Base-by-base conservation (phyloP, 163 green algal species). In the Trebouxia gelatinosa region DNA sequence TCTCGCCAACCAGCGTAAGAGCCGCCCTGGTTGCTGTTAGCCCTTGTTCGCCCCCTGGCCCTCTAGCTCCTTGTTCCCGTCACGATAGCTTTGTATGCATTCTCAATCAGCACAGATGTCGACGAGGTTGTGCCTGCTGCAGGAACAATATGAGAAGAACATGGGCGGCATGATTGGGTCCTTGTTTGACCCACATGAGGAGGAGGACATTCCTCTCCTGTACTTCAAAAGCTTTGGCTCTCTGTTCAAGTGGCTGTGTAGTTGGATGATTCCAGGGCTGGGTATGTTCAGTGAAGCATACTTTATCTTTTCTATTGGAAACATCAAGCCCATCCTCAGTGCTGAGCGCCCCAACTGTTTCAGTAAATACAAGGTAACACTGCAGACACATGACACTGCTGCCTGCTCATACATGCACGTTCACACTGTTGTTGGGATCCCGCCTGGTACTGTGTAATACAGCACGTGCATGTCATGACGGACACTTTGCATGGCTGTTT, bases 291-390 rank as follows among this genome's bases (percentile, higher is more conserved):
- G 51, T 29, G 71, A 90, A 68, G 82, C 83, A 19, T 90, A 90
- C 68, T 90, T 83, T 74, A 80, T 90, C 6, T 90, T 90, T 78
- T 80, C 74, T n/a, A 72, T 90, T 0, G 86, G 86, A 39, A 90
- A 90, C 74, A 34, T 90, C 21, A 90, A 82, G 77, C 70, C 61
- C 32, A 82, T 90, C 13, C 89, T 77, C 61, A 43, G 66, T 51
- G 46, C 40, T 0, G 37, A 85, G 40, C 88, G 87, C 58, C 83
- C 83, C 6, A 54, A 75, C 17, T 88, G 85, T 61, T 86, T 76
- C 72, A 70, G 77, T 39, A 51, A 71, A 0, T 58, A 80, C 46
- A 32, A 50, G 34, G 43, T 40, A 54, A 23, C 43, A 54, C 46
- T 58, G 46, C 46, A 58, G 13, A 17, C 46, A 58, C 46, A 58